These are phyloP conservation scores for Limtongozyma cylindracea DNA, from an alignment of 805 yeast species.

Conservation along the genomic window DNA sequence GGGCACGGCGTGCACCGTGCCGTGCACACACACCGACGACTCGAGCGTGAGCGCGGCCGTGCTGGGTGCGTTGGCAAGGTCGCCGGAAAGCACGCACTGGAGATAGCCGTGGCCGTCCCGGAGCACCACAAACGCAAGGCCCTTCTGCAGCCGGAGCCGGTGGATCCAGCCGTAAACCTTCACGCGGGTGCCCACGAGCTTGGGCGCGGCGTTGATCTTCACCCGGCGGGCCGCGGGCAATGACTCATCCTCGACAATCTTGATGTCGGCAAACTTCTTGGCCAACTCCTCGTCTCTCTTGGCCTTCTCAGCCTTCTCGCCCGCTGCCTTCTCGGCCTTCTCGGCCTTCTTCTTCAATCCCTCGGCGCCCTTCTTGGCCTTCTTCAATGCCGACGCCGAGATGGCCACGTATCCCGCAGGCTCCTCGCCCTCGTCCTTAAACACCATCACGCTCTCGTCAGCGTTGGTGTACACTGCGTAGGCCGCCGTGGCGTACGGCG, in stretches of 20 bases:
- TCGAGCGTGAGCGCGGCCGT: slow-evolving; percentile 75
- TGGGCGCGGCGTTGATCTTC: slow-evolving; percentile 33
- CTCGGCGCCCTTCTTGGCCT: slow-evolving; percentile 90
- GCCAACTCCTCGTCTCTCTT: slow-evolving; percentile 35
- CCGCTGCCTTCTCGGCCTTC: no score
- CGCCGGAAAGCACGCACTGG: slow-evolving; percentile 76
- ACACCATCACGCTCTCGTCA: slow-evolving; percentile 30
- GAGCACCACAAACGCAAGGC: slow-evolving; percentile 67
- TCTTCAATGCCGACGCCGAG: slow-evolving; percentile 76
- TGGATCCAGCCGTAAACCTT: slow-evolving; percentile 88
- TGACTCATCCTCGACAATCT: slow-evolving; percentile 45
- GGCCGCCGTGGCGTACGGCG: slow-evolving; percentile 68
- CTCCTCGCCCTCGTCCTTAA: slow-evolving; percentile 26
- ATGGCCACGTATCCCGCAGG: slow-evolving; percentile 51
- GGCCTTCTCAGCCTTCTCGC: no score
- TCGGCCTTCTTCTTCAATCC: slow-evolving; percentile 66
- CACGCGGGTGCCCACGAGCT: slow-evolving; percentile 42
- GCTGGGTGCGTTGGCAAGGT: slow-evolving; percentile 73
- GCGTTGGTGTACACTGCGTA: slow-evolving; percentile 37
- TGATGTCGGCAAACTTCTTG: slow-evolving; percentile 33
- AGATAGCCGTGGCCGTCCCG: slow-evolving; percentile 90
- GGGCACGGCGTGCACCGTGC: slow-evolving; percentile 63
- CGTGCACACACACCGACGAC: slow-evolving; percentile 58
- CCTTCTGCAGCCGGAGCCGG: slow-evolving; percentile 81
- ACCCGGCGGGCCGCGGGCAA: slow-evolving; percentile 43